Evolutionary conservation across 2,329 filamentous ascomycete species (phyloP).

Genomic region (Diplodia mutila): DNA sequence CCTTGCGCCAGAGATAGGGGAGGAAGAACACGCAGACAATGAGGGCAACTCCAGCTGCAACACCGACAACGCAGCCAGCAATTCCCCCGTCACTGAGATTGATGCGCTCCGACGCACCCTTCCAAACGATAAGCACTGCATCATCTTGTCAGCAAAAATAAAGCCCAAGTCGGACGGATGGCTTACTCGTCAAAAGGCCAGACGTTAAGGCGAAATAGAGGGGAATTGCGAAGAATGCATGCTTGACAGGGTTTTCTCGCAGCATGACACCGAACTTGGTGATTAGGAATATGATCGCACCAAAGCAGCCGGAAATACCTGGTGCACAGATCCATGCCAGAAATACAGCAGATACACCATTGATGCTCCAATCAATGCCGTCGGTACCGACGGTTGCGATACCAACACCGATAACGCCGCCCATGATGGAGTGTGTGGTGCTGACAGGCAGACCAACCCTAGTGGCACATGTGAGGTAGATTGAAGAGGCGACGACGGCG

Average conservation of each 20-base stretch:
- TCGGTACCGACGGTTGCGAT: slow-evolving; percentile 57
- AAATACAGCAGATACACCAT: slow-evolving; percentile 63
- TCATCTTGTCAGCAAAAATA: too few relatives aligned
- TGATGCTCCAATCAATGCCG: slow-evolving; percentile 61
- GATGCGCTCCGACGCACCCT: slow-evolving; percentile 51
- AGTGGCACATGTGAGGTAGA: slow-evolving; percentile 59
- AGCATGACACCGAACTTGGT: slow-evolving; percentile 63
- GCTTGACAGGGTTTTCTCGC: slow-evolving; percentile 57
- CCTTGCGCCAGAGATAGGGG: slow-evolving; percentile 61
- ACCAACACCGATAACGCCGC: slow-evolving; percentile 50
- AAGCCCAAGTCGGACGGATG: too few relatives aligned
- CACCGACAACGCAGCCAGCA: slow-evolving; percentile 59
- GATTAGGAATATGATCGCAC: slow-evolving; percentile 58
- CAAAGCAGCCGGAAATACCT: slow-evolving; percentile 58
- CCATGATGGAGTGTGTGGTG: slow-evolving; percentile 56
- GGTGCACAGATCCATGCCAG: slow-evolving; percentile 66
- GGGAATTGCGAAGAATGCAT: slow-evolving; percentile 58
- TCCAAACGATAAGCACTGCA: slow-evolving; percentile 46
- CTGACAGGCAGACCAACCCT: slow-evolving; percentile 57
- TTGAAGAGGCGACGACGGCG: slow-evolving; percentile 54
- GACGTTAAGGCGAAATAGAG: slow-evolving; percentile 62
- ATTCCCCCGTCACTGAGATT: slow-evolving; percentile 55
- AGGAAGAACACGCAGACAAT: slow-evolving; percentile 60
- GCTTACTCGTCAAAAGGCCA: slow-evolving; percentile 52
- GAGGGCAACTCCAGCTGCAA: slow-evolving; percentile 55